Percentiles rank a stretch among this genome's conserved stretches.
phyloP scores from a whole-genome alignment of 2,329 filamentous ascomycete genomes.

The Ophiostoma perfectum region DNA sequence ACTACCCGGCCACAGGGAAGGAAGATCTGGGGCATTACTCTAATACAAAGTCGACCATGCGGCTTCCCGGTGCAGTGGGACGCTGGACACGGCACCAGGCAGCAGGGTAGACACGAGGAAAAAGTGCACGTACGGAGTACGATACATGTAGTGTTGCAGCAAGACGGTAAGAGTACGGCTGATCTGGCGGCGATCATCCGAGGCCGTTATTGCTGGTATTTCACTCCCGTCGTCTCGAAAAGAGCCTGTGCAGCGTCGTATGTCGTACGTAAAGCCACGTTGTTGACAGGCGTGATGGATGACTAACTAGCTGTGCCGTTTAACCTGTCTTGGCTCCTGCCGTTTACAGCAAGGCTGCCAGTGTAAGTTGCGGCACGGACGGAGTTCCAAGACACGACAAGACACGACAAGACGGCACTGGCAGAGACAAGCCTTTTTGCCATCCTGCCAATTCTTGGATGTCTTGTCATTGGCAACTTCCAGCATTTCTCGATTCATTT shows the following conservation, averaged over 20 bases:
- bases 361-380: conserved; percentile 5
- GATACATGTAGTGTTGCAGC: background rate
- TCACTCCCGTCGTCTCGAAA: background rate
- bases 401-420: conserved; percentile 7
- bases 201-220: background rate
- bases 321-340: conserved; percentile 7
- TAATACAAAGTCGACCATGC: too few relatives aligned
- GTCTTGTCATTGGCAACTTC: background rate
- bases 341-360: conserved; percentile 1
- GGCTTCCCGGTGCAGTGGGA: conserved; percentile 1
- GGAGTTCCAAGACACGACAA: conserved; percentile 2
- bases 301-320: background rate
- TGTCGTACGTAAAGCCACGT: background rate
- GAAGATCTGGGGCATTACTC: too few relatives aligned
- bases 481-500: background rate
- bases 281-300: background rate
- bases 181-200: background rate
- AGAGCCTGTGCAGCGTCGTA: background rate
- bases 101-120: background rate
- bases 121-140: background rate
- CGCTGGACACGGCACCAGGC: background rate
- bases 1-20: too few relatives aligned
- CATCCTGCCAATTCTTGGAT: background rate
- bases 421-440: background rate
- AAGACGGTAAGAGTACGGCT: background rate